phyloP scores from a whole-genome alignment of 83 land plant genomes.

The Thuja plicata region DNA sequence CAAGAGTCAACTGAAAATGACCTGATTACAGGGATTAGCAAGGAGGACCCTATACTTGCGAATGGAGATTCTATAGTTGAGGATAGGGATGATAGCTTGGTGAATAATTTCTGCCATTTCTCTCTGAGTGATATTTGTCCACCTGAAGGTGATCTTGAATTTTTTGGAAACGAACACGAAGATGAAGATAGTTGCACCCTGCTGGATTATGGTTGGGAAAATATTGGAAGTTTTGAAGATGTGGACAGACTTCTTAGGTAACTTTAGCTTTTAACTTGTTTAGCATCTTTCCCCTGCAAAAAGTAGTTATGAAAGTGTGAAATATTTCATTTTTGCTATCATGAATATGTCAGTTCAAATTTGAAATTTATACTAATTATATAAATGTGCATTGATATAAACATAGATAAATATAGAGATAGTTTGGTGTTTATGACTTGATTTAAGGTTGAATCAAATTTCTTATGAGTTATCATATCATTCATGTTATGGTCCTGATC shows the following conservation, averaged over 20 bases:
- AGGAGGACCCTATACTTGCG: slow-evolving; percentile 8
- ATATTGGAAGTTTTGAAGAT: slow-evolving; percentile 67
- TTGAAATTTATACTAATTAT: background rate
- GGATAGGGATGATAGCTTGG: slow-evolving; percentile 17
- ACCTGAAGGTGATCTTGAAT: slow-evolving; percentile 28
- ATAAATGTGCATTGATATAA: background rate
- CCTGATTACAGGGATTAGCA: slow-evolving; percentile 17
- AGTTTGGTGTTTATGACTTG: background rate
- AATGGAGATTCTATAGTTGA: slow-evolving; percentile 22
- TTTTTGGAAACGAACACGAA: slow-evolving; percentile 31
- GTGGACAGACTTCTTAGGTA: slow-evolving; percentile 63
- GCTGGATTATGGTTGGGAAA: slow-evolving; percentile 50
- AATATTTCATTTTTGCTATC: background rate
- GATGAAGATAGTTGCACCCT: slow-evolving; percentile 35
- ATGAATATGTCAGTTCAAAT: background rate
- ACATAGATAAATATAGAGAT: background rate
- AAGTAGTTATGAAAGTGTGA: background rate
- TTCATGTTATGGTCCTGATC: background rate
- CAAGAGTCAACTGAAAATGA: slow-evolving; percentile 22
- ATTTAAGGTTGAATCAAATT: background rate
- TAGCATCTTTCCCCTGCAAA: background rate
- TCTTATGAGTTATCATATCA: background rate
- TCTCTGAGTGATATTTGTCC: slow-evolving; percentile 26
- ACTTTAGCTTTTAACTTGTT: background rate
- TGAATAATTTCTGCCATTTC: slow-evolving; percentile 21